Evolutionary conservation across 345 rosid species (phyloP).

Genomic region (Tarenaya hassleriana): DNA sequence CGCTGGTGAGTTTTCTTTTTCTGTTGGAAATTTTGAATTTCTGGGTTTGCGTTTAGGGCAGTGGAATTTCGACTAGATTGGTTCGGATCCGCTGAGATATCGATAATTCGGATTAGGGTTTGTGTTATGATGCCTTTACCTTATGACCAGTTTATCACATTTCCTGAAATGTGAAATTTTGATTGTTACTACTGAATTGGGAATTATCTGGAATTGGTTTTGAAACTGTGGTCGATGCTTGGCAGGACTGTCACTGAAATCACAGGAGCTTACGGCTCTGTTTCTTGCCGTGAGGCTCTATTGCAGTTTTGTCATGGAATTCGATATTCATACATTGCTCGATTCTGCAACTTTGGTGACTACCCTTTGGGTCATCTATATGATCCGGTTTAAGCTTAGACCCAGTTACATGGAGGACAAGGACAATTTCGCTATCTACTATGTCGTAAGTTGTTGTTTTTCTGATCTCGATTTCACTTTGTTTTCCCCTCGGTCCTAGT

Average conservation of each 20-base stretch:
- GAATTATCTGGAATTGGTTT: neutral
- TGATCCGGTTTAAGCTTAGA: slow-evolving; percentile 73
- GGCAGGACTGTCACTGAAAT: slow-evolving; percentile 74
- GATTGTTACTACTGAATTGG: neutral
- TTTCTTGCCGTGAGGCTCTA: slow-evolving; percentile 78
- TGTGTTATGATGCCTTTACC: neutral
- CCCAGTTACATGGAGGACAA: slow-evolving; percentile 87
- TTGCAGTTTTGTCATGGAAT: slow-evolving; percentile 93
- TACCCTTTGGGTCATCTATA: slow-evolving; percentile 83
- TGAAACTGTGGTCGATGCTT: neutral
- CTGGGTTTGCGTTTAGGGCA: neutral
- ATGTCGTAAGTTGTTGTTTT: slow-evolving; percentile 46
- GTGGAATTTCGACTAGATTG: neutral
- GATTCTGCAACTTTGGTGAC: slow-evolving; percentile 72
- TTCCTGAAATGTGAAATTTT: neutral
- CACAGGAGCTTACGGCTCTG: slow-evolving; percentile 82
- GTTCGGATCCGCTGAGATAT: neutral
- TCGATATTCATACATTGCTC: slow-evolving; percentile 78
- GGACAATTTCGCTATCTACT: slow-evolving; percentile 74
- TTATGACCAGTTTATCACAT: neutral
- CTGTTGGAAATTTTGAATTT: neutral
- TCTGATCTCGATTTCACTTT: neutral
- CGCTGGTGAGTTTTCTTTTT: slow-evolving; percentile 43
- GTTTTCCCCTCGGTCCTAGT: neutral
- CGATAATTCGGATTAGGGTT: slow-evolving; percentile 9